phyloP scores from a whole-genome alignment of 2,329 filamentous ascomycete genomes.

The Aspergillus viridinutans region DNA sequence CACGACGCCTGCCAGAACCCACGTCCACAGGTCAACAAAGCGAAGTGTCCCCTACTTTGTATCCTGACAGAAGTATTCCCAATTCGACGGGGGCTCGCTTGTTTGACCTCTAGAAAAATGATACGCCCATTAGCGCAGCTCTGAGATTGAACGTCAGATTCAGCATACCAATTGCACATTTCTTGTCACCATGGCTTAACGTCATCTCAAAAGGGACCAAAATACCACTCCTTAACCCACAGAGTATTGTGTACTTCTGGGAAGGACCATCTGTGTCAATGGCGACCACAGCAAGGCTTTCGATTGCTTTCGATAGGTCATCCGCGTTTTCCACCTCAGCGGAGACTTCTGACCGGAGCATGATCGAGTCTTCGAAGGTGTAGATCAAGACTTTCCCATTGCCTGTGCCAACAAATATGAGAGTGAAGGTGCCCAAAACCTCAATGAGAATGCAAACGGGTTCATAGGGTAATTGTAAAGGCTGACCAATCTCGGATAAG shows the following conservation, averaged over 20 bases:
- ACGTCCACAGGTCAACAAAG: conserved; percentile 34
- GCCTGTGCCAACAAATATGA: conserved; percentile 40
- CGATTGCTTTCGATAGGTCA: conserved; percentile 33
- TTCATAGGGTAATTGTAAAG: conserved; percentile 27
- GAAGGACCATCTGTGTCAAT: conserved; percentile 9
- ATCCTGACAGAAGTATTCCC: conserved; percentile 37
- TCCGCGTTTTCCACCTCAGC: conserved; percentile 20
- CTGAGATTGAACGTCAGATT: not conserved
- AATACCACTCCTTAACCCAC: conserved; percentile 44
- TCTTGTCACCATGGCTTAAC: conserved; percentile 14
- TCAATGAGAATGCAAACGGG: conserved; percentile 35
- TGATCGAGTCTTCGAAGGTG: conserved; percentile 19
- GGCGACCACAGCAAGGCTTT: conserved; percentile 30
- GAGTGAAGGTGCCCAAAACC: conserved; percentile 18
- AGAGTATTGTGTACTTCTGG: conserved; percentile 32
- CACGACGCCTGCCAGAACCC: conserved; percentile 38
- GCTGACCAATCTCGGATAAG: conserved; percentile 20
- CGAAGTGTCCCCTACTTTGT: conserved; percentile 25
- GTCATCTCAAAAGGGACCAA: conserved; percentile 36
- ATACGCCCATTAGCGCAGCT: conserved; percentile 11
- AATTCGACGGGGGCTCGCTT: conserved; percentile 26
- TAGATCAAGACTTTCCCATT: conserved; percentile 35
- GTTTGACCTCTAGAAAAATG: conserved; percentile 26
- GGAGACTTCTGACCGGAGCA: conserved; percentile 18
- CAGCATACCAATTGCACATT: conserved; percentile 25